Base-by-base conservation (phyloP, 2,329 filamentous ascomycete genomes). In the Teratosphaeriaceae sp. region DNA sequence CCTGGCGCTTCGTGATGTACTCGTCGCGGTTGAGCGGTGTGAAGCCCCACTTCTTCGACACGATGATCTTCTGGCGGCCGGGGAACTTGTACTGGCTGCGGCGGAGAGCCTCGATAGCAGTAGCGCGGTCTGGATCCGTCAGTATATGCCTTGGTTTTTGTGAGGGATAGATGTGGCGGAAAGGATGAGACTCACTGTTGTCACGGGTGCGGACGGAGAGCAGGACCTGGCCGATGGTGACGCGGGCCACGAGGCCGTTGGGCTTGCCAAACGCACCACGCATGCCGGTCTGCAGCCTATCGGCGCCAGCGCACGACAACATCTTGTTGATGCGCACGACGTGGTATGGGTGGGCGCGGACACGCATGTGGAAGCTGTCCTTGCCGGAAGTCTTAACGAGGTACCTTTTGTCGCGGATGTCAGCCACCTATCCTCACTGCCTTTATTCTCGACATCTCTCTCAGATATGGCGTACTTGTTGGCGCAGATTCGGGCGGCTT, bases 311-410 rank as follows among this genome's bases (percentile, higher is more conserved):
- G 75, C 92, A 98, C 70, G 92, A 97, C 88, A 98, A 90, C 92
- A 98, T 98, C 86, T 98, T 98, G 88, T 98, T 98, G 89, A 98
- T 98, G 76, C 92, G 92, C 80, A 98, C 85, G 76, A 98, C 92
- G 81, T 98, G 92, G 88, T 87, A 98, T 60, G 92, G 92, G 82
- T 98, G 92, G 68, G 88, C 89, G 69, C 92, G 79, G 65, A 82
- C 76, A 57, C 79, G 79, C 53, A 83, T 68, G 69, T 83, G 79
- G 78, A 83, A 82, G 70, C 76, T 75, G 77, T 83, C 79, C 72
- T 83, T 83, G 69, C 79, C 79, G 63, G 75, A 73, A 59, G 74
- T 70, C 73, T 82, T 82, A 68, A 82, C 79, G 58, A 83, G 74
- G 72, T 83, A 82, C 65, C 74, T 78, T 45, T 35, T 42, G 16